Percentiles rank a stretch among this genome's conserved stretches.
phyloP scores from a whole-genome alignment of 108 stramenopile species.

The Fragilariopsis cylindrus region DNA sequence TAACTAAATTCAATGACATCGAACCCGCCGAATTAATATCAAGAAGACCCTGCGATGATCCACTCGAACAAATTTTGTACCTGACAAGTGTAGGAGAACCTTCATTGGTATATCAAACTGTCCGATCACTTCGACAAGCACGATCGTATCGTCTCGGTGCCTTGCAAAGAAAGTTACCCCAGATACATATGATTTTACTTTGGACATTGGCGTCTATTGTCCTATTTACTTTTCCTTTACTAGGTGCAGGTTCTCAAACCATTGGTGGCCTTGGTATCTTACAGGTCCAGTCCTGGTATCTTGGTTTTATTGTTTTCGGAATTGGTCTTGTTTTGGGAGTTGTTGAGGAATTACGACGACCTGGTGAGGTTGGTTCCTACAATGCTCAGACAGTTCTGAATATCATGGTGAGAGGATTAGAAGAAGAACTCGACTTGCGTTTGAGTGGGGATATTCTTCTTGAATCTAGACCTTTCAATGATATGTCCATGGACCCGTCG shows the following conservation, averaged over 20 bases:
- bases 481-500: conserved; percentile 29
- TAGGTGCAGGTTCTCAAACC: conserved; percentile 69
- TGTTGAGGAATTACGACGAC: conserved; percentile 66
- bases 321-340: conserved; percentile 68
- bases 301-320: conserved; percentile 65
- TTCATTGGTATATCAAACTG: conserved; percentile 79
- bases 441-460: conserved; percentile 30
- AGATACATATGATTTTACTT: conserved; percentile 62
- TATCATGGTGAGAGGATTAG: conserved; percentile 79
- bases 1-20: conserved; percentile 59
- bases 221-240: conserved; percentile 70
- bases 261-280: conserved; percentile 56
- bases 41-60: conserved; percentile 78
- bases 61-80: conserved; percentile 82
- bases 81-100: conserved; percentile 87
- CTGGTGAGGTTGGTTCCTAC: conserved; percentile 69
- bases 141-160: conserved; percentile 75
- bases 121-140: conserved; percentile 75
- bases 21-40: conserved; percentile 70
- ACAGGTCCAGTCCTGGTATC: conserved; percentile 48
- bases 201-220: conserved; percentile 67
- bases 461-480: background rate
- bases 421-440: conserved; percentile 69
- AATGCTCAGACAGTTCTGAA: conserved; percentile 73
- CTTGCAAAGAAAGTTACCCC: conserved; percentile 80